phyloP scores from a whole-genome alignment of 2,329 filamentous ascomycete species.

The Cladophialophora immunda region DNA sequence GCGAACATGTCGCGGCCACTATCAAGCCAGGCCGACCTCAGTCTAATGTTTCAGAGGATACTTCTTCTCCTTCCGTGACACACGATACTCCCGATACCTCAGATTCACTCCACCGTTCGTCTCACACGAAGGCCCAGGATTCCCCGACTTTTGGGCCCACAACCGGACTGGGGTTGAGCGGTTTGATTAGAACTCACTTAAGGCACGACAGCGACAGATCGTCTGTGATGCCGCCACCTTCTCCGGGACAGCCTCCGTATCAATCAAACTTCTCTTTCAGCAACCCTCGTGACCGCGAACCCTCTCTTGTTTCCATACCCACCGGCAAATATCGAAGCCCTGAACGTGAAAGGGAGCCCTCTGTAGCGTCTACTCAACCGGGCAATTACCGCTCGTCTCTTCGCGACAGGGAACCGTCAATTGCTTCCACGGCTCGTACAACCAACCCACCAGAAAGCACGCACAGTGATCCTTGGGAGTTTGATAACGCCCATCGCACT shows the following conservation, averaged over 20 bases:
- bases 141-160: conserved; percentile 80
- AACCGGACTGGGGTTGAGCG: conserved; percentile 71
- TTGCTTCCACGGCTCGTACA: conserved; percentile 47
- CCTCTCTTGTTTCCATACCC: conserved; percentile 39
- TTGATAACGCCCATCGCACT: conserved; percentile 58
- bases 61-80: conserved; percentile 30
- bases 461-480: conserved; percentile 64
- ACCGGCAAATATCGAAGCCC: conserved; percentile 8
- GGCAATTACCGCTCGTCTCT: conserved; percentile 14
- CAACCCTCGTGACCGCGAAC: conserved; percentile 22
- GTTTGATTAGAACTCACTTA: conserved; percentile 84
- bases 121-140: conserved; percentile 55
- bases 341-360: conserved; percentile 38
- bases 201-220: conserved; percentile 82
- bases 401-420: conserved; percentile 41
- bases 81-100: conserved; percentile 33
- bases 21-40: conserved; percentile 14
- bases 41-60: conserved; percentile 30
- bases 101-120: conserved; percentile 29
- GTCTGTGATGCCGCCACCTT: conserved; percentile 72
- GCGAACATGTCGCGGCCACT: conserved; percentile 18
- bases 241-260: conserved; percentile 44
- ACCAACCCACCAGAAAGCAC: conserved; percentile 59
- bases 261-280: conserved; percentile 6
- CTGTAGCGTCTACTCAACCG: conserved; percentile 33